phyloP scores from a whole-genome alignment of 2,329 filamentous ascomycete species.

The Ophiostoma triangulosporum region DNA sequence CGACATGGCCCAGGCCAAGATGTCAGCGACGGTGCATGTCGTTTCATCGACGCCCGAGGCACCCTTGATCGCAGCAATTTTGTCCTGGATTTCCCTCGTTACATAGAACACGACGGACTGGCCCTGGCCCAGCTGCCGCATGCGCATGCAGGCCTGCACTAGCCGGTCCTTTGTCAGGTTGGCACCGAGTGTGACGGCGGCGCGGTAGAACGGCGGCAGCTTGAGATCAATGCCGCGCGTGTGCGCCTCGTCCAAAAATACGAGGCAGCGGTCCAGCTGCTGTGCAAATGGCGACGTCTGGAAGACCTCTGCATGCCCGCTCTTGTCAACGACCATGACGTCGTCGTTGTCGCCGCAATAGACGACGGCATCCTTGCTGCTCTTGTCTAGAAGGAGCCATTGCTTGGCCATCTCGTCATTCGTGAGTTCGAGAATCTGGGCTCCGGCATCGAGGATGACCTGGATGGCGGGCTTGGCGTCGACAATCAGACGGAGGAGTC shows the following conservation, averaged over 20 bases:
- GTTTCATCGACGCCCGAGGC: neutral
- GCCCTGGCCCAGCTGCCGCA: constrained; percentile 52
- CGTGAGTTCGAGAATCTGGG: constrained; percentile 50
- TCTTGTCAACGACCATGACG: constrained; percentile 36
- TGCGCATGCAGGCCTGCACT: constrained; percentile 60
- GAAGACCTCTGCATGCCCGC: constrained; percentile 33
- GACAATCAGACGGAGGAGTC: constrained; percentile 32
- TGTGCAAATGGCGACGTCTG: constrained; percentile 43
- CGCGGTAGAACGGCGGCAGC: constrained; percentile 43
- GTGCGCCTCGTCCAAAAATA: constrained; percentile 59
- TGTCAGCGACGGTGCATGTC: constrained; percentile 35
- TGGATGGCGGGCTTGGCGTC: constrained; percentile 26
- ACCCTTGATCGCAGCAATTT: constrained; percentile 27
- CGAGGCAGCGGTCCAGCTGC: constrained; percentile 43
- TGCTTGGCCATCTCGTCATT: constrained; percentile 38
- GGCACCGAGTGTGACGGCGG: constrained; percentile 53
- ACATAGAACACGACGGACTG: constrained; percentile 52
- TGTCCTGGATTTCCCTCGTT: constrained; percentile 42
- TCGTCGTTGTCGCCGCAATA: constrained; percentile 46
- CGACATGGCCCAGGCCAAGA: constrained; percentile 45
- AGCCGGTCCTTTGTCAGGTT: constrained; percentile 54
- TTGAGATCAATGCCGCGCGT: constrained; percentile 57
- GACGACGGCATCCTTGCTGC: constrained; percentile 30
- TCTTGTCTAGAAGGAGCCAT: constrained; percentile 35
- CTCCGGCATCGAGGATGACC: constrained; percentile 59